Conservation (phyloP, 768 basidiomycete species). For the Chalciporus chontae region DNA sequence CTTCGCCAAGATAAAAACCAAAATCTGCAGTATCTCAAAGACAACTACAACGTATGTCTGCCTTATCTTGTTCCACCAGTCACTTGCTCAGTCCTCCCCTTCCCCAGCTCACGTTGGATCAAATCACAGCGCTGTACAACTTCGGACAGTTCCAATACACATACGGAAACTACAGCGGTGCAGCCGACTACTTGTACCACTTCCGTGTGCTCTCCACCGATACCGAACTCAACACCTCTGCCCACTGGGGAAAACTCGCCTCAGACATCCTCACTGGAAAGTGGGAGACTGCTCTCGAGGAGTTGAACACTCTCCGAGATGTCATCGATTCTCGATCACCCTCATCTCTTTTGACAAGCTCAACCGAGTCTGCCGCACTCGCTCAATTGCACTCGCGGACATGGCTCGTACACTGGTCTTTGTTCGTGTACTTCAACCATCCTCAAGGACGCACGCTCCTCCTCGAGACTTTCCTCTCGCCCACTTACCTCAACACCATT, state of each 20-base stretch:
- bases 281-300: constrained; percentile 93
- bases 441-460: constrained; percentile 86
- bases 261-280: constrained; percentile 93
- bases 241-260: constrained; percentile 98
- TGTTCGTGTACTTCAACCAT: constrained; percentile 99
- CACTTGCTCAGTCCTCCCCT: neutral
- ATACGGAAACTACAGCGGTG: constrained; percentile 95
- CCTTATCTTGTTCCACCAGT: neutral
- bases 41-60: constrained; percentile 76
- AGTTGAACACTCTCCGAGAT: constrained; percentile 93
- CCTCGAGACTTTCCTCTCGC: constrained; percentile 94
- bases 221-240: constrained; percentile 88
- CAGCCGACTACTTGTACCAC: constrained; percentile 97
- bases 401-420: constrained; percentile 96
- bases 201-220: constrained; percentile 97
- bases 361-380: constrained; percentile 65
- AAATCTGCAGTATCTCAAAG: constrained; percentile 91
- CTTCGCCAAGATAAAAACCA: constrained; percentile 96
- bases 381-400: constrained; percentile 90
- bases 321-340: constrained; percentile 78
- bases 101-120: constrained; percentile 82
- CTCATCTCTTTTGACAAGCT: constrained; percentile 42
- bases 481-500: constrained; percentile 97
- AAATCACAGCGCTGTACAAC: constrained; percentile 95
- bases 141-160: constrained; percentile 99